phyloP scores from a whole-genome alignment of 495 filamentous ascomycete genomes.

The Bombardia bombarda region DNA sequence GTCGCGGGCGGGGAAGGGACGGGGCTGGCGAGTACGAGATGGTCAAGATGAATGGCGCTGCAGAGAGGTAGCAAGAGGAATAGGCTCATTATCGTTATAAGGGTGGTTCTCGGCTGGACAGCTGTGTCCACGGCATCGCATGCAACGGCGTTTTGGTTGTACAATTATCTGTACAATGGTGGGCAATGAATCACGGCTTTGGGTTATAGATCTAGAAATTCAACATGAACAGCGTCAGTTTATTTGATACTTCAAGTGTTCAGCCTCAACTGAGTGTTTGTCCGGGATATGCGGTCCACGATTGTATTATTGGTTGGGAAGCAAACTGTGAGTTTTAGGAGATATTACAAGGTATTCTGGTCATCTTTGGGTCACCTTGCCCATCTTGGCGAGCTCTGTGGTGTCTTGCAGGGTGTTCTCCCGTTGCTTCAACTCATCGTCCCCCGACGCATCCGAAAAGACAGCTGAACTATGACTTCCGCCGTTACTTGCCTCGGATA shows the following conservation, averaged over 20 bases:
- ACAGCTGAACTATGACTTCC: too few species aligned
- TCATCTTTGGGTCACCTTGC: neutral
- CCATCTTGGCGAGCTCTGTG: neutral
- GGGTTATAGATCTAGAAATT: too few species aligned
- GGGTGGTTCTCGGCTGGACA: too few species aligned
- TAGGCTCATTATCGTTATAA: too few species aligned
- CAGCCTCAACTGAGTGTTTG: too few species aligned
- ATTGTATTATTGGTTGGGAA: neutral
- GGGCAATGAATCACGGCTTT: too few species aligned
- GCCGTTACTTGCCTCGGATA: too few species aligned
- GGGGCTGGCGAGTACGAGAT: constrained; percentile 73
- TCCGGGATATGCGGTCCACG: neutral
- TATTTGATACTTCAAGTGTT: too few species aligned
- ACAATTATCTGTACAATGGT: too few species aligned
- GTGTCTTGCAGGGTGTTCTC: neutral
- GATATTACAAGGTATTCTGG: neutral
- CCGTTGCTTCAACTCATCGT: neutral
- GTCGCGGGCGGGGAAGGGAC: constrained; percentile 47
- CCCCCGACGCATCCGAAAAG: neutral
- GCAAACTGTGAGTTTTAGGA: neutral
- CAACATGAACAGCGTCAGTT: too few species aligned
- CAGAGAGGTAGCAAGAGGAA: neutral
- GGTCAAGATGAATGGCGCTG: constrained; percentile 39
- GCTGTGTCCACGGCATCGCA: too few species aligned
- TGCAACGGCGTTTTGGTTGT: too few species aligned